phyloP scores from a whole-genome alignment of 1,284 basidiomycete species.

The Ustilago crameri region DNA sequence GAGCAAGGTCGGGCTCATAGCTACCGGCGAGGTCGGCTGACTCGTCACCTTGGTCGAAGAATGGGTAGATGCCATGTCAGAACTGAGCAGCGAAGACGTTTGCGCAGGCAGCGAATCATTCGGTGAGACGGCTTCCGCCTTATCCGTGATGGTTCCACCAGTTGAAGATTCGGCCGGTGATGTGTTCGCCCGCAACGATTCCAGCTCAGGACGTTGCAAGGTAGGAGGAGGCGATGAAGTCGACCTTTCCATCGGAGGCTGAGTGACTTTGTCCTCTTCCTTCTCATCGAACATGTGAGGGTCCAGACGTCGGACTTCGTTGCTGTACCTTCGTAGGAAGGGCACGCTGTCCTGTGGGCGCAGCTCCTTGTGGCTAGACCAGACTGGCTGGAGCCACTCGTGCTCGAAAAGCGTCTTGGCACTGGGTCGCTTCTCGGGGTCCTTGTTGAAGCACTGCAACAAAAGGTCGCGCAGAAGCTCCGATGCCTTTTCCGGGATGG shows the following conservation, averaged over 20 bases:
- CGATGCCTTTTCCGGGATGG: constrained; percentile 82
- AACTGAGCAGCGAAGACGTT: constrained; percentile 11
- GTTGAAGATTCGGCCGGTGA: constrained; percentile 32
- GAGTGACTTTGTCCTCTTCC: constrained; percentile 3
- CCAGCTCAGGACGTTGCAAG: constrained; percentile 29
- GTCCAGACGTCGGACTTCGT: constrained; percentile 77
- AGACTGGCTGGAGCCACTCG: constrained; percentile 84
- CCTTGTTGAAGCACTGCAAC: constrained; percentile 85
- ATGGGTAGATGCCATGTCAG: constrained; percentile 11
- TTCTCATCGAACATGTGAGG: constrained; percentile 39
- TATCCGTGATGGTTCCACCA: constrained; percentile 20
- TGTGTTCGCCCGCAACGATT: constrained; percentile 32
- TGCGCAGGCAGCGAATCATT: constrained; percentile 13
- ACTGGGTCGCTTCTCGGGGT: constrained; percentile 80
- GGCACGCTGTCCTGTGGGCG: constrained; percentile 89
- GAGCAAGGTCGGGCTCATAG: constrained; percentile 14
- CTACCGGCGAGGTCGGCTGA: constrained; percentile 1
- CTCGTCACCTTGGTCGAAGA: constrained; percentile 5
- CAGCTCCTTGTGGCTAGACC: constrained; percentile 75
- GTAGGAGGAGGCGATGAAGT: constrained; percentile 44
- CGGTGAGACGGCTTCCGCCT: constrained; percentile 17
- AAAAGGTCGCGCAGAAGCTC: constrained; percentile 81
- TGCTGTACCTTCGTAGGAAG: constrained; percentile 87
- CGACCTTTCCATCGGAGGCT: constrained; percentile 47
- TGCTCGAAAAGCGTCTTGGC: constrained; percentile 88